phyloP scores from a whole-genome alignment of 176 grass and related monocot species.

The Elymus sibiricus region DNA sequence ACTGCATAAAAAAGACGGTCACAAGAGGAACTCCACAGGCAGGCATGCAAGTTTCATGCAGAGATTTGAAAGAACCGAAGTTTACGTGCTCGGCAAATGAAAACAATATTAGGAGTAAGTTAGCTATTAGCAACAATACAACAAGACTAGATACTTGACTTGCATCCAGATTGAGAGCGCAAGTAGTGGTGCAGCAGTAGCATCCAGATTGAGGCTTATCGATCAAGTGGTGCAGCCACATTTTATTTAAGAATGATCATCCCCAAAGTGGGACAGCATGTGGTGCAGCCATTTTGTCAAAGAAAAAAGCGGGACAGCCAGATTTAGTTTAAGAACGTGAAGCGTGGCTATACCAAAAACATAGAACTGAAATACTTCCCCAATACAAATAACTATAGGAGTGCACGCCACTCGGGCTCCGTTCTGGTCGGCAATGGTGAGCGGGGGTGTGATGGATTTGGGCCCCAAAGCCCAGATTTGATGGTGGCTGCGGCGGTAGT shows the following conservation, averaged over 20 bases:
- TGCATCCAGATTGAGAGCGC: neutral
- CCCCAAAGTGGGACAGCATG: too few species aligned
- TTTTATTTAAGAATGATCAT: neutral
- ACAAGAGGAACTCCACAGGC: constrained; percentile 19
- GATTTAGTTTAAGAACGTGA: neutral
- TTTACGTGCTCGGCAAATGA: neutral
- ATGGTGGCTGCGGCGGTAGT: too few species aligned
- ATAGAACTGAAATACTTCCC: neutral
- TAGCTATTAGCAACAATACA: neutral
- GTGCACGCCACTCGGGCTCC: neutral
- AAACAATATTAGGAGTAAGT: neutral
- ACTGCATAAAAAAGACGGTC: constrained; percentile 40
- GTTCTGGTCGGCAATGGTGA: too few species aligned
- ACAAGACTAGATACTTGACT: neutral
- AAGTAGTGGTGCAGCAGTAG: neutral
- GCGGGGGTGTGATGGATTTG: too few species aligned
- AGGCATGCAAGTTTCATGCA: neutral
- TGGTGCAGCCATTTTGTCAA: neutral
- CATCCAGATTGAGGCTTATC: neutral
- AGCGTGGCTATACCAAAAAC: neutral
- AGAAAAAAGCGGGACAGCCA: neutral
- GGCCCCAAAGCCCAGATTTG: too few species aligned
- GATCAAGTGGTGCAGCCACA: neutral
- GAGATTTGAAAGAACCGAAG: neutral
- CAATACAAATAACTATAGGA: neutral